Percentiles rank a stretch among this genome's conserved stretches.
These are phyloP conservation scores for Calonectria naviculata DNA, from an alignment of 2,329 filamentous ascomycete species.

Conservation along the genomic window DNA sequence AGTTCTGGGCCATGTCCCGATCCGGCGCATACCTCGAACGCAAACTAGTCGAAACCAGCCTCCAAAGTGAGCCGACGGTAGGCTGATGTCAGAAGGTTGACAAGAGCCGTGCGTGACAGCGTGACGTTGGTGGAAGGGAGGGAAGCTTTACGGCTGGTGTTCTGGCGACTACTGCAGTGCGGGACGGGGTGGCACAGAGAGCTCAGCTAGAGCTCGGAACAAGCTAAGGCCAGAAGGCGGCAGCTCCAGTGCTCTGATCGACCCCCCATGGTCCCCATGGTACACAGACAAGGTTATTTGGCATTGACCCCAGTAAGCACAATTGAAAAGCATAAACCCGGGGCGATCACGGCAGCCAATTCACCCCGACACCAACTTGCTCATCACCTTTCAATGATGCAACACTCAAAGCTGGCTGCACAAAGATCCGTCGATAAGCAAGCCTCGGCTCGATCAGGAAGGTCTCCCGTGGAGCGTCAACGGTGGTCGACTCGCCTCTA, in stretches of 20 bases:
- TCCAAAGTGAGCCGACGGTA: slow-evolving; percentile 3
- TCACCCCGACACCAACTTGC: not conserved
- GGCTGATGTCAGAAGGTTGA: slow-evolving; percentile 9
- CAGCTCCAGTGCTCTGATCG: not conserved
- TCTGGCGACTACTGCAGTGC: not conserved
- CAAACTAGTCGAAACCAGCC: not conserved
- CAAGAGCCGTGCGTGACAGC: not conserved
- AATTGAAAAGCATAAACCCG: slow-evolving; percentile 12
- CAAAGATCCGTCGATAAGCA: slow-evolving; percentile 24
- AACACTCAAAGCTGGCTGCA: not conserved
- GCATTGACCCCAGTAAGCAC: slow-evolving; percentile 1
- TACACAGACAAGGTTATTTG: not conserved
- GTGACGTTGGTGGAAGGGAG: not conserved
- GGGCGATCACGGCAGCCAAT: not conserved
- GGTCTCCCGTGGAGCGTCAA: slow-evolving; percentile 24
- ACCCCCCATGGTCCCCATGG: not conserved
- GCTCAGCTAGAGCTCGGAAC: not conserved
- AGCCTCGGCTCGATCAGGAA: slow-evolving; percentile 36
- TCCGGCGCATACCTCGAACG: not conserved
- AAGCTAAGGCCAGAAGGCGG: slow-evolving; percentile 2
- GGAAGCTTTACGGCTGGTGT: not conserved
- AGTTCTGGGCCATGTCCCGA: slow-evolving; percentile 6
- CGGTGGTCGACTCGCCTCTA: not conserved
- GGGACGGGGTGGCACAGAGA: not conserved
- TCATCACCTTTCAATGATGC: not conserved